phyloP scores from a whole-genome alignment of 2,329 filamentous ascomycete species.

The Alternaria arbusti region DNA sequence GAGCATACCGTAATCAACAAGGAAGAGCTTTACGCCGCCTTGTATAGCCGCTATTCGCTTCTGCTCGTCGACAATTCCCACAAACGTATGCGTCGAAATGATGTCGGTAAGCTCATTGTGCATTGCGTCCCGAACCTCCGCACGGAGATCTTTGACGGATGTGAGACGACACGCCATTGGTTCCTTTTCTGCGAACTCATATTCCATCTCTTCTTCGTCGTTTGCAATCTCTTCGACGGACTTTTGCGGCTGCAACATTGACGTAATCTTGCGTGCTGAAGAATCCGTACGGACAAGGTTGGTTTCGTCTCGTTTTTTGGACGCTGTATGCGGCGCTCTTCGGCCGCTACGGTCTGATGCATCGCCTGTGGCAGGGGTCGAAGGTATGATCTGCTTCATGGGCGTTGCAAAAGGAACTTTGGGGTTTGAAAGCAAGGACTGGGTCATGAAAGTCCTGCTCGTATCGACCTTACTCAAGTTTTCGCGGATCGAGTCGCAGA shows the following conservation, averaged over 20 bases:
- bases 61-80: slow-evolving; percentile 87
- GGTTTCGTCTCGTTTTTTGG: slow-evolving; percentile 71
- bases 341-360: slow-evolving; percentile 32
- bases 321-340: slow-evolving; percentile 35
- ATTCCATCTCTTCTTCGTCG: slow-evolving; percentile 64
- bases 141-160: slow-evolving; percentile 85
- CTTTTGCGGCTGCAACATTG: slow-evolving; percentile 76
- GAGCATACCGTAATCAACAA: slow-evolving; percentile 89
- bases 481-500: slow-evolving; percentile 80
- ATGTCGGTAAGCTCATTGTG: slow-evolving; percentile 87
- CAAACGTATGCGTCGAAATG: slow-evolving; percentile 87
- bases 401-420: slow-evolving; percentile 50
- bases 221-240: slow-evolving; percentile 40
- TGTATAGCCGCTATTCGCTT: slow-evolving; percentile 92
- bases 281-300: slow-evolving; percentile 91
- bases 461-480: slow-evolving; percentile 87
- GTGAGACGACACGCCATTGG: slow-evolving; percentile 74
- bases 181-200: slow-evolving; percentile 74
- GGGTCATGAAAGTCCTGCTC: slow-evolving; percentile 92
- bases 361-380: slow-evolving; percentile 28
- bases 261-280: slow-evolving; percentile 90
- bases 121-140: slow-evolving; percentile 78
- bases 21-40: slow-evolving; percentile 86
- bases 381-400: slow-evolving; percentile 44
- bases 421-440: slow-evolving; percentile 71